A percentile compares a stretch with the other conserved stretches of the same genome.
Conservation (phyloP, 2,329 filamentous ascomycete genomes). For the Nemania sp. region DNA sequence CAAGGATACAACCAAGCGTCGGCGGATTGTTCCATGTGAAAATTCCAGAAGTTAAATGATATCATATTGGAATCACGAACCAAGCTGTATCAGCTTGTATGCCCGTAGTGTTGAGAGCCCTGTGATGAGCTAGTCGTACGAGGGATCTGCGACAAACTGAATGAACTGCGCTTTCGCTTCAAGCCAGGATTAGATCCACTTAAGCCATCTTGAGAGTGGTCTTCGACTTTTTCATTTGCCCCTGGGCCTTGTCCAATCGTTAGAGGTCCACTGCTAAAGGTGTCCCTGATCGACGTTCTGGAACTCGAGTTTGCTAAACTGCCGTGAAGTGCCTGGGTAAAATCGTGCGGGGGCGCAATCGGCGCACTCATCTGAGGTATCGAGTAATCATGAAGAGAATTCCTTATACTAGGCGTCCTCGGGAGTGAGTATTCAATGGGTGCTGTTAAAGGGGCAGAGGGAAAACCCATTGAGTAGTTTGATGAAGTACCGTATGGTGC, state of each 20-base stretch:
- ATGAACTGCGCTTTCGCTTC: conserved; percentile 40
- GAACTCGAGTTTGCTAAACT: conserved; percentile 44
- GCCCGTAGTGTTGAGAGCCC: conserved; percentile 36
- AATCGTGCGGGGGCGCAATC: conserved; percentile 56
- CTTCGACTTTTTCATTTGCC: conserved; percentile 35
- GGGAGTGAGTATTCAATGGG: conserved; percentile 57
- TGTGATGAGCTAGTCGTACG: conserved; percentile 31
- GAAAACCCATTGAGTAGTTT: conserved; percentile 54
- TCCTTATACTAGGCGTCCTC: conserved; percentile 45
- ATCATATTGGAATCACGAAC: no score
- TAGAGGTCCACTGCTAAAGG: conserved; percentile 44
- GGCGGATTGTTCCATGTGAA: no score
- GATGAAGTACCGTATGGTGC: conserved; percentile 47
- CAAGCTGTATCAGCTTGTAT: conserved; percentile 35
- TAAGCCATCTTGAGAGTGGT: conserved; percentile 36
- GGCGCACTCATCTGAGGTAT: conserved; percentile 60
- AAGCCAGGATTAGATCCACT: conserved; percentile 27
- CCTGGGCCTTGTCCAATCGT: conserved; percentile 33
- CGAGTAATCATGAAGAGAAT: conserved; percentile 50
- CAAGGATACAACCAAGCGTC: background rate
- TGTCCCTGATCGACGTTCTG: conserved; percentile 51
- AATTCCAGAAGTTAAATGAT: no score
- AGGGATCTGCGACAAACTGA: conserved; percentile 35
- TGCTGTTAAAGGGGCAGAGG: conserved; percentile 57
- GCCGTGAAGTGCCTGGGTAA: conserved; percentile 52